A percentile compares a stretch with the other conserved stretches of the same genome.
phyloP scores from a whole-genome alignment of 2,329 filamentous ascomycete genomes.

The Colletotrichum plurivorum region DNA sequence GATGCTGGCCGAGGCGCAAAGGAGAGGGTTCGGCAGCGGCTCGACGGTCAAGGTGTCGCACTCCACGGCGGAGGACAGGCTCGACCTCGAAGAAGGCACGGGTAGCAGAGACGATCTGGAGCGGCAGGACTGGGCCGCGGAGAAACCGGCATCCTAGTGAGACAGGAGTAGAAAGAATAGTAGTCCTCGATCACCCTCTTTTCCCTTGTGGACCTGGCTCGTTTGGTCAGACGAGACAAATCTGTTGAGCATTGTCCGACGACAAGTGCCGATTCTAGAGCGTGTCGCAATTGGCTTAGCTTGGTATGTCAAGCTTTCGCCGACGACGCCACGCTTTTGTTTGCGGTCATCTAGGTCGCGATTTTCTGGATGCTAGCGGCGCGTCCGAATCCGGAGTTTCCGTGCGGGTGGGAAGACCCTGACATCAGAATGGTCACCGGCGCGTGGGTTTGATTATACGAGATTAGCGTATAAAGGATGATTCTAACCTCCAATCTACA shows the following conservation, averaged over 20 bases:
- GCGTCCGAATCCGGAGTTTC: too few species aligned
- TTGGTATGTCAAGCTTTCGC: background rate
- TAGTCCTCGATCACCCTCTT: background rate
- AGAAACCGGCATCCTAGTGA: background rate
- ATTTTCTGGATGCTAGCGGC: too few species aligned
- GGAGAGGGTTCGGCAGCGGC: background rate
- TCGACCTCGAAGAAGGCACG: background rate
- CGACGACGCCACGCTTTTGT: background rate
- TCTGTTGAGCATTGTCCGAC: background rate
- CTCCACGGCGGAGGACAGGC: background rate
- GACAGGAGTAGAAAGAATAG: background rate
- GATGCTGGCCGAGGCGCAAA: background rate
- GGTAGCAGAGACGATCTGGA: background rate
- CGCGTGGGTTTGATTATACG: too few species aligned
- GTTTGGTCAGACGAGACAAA: background rate
- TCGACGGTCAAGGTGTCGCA: background rate
- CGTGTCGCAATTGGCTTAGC: background rate
- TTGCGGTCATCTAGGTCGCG: background rate
- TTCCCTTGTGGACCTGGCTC: background rate
- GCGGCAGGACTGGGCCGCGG: constrained; percentile 59
- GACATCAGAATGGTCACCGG: too few species aligned
- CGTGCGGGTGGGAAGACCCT: too few species aligned
- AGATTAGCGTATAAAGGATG: background rate
- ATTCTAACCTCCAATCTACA: too few species aligned
- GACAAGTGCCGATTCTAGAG: background rate